Evolutionary conservation across 176 grass and related monocot species (phyloP), one percentile per base, ranked within the genome.

Genomic region (Zizania latifolia): DNA sequence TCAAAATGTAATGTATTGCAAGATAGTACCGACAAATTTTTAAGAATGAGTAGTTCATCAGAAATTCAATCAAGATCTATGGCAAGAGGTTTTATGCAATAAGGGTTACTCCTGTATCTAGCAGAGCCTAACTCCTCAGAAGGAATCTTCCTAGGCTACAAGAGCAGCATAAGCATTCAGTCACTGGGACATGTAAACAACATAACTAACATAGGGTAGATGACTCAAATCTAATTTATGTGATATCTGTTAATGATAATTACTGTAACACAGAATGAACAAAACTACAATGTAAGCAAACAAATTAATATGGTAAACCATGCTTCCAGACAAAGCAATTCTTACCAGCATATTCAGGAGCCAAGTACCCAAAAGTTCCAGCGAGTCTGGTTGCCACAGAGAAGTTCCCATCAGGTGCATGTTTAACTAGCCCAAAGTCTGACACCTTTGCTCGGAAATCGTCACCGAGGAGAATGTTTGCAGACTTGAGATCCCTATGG

Each of bases 301-400:
- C 3, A 15, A 35, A 50, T 27, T 44, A 72, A 66, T 9, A 37
- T 31, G 24, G 11, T 32, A 63, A n/a, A 67, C 40, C 40, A 16
- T 28, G 74, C 72, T 64, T 55, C 2, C 8, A 63, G 34, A 6
- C 37, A 1, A 58, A 43, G 10, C 12, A 43, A 22, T 53, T 8
- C 70, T 93, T 82, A 99, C 95, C 95, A 45, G 95, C 95, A 90
- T 99, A 99, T 87, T 99, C 95, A 64, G 95, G 95, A 26, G 95
- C 95, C 50, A 99, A 86, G 70, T 99, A 99, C 33, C 95, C 95
- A 77, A 99, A 99, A 2, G 95, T 99, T 71, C 95, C 95, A 9
- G 95, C 95, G 0, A 99, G 95, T 53, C 89, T 90, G 26, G 95
- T 99, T 9, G 84, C 95, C 19, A 99, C 91, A n/a, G 91, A 99